These are phyloP conservation scores for Eucalyptus shirleyi DNA, from an alignment of 345 rosid genomes.

Conservation along the genomic window DNA sequence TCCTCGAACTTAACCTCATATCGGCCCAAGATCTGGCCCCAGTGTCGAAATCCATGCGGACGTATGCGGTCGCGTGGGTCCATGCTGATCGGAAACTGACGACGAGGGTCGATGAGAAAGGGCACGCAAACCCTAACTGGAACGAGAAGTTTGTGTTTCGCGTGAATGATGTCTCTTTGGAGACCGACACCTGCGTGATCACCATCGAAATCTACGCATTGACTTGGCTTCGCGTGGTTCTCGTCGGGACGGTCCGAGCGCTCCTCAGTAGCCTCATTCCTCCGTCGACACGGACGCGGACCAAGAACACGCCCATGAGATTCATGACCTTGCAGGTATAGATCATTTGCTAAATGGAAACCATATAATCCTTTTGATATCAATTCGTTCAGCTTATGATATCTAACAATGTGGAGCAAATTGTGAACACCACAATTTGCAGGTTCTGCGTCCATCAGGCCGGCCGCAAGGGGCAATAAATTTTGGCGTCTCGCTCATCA, in stretches of 20 bases:
- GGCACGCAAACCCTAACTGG: slow-evolving; percentile 67
- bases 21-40: slow-evolving; percentile 77
- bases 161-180: slow-evolving; percentile 50
- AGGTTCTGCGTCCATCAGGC: slow-evolving; percentile 49
- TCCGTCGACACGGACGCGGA: slow-evolving; percentile 3
- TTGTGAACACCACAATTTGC: slow-evolving; percentile 28
- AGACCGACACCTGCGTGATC: slow-evolving; percentile 41
- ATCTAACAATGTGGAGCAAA: neutral
- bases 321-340: slow-evolving; percentile 27
- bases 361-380: neutral
- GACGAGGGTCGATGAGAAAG: slow-evolving; percentile 57
- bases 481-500: slow-evolving; percentile 59
- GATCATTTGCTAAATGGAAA: neutral
- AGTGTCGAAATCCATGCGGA: slow-evolving; percentile 66
- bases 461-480: slow-evolving; percentile 84
- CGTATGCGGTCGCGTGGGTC: slow-evolving; percentile 78
- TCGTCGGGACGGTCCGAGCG: slow-evolving; percentile 58
- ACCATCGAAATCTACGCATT: slow-evolving; percentile 77
- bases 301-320: slow-evolving; percentile 12
- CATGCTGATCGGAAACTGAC: slow-evolving; percentile 53
- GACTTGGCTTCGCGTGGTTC: slow-evolving; percentile 76
- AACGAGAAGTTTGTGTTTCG: slow-evolving; percentile 81
- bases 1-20: slow-evolving; percentile 58
- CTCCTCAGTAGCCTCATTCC: slow-evolving; percentile 36
- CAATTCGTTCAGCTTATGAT: neutral